Evolutionary conservation across 192 early-diverging fungal genomes (phyloP), one percentile per base, ranked within the genome.

Genomic region (Backusella mclennaniae): DNA sequence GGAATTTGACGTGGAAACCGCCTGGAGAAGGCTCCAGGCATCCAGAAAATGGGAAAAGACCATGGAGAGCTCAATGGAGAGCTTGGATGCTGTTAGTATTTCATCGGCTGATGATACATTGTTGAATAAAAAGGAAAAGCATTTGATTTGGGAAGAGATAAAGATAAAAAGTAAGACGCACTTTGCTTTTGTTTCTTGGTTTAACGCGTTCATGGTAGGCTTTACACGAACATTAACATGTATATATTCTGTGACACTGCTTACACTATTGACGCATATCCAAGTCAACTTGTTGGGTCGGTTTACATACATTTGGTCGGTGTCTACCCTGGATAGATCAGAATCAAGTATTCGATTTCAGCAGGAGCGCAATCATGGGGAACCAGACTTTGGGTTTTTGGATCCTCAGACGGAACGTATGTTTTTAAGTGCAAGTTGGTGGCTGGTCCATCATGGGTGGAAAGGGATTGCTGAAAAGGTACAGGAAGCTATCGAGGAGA

Each of bases 261-360:
- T 99, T 71, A 93, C 94, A 0, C 72, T 96, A 53, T 88, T 97
- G 12, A 96, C 94, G 2, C 92, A 93, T 56, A 80, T 95, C 3
- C 96, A 99, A 81, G 87, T 99, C 38, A 96, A 95, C 79, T 86
- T 99, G 9, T 81, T 99, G 66, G 98, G 97, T 1, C 90, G 96
- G 35, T 93, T 91, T 85, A 94, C 94, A 68, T 99, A 98, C 78
- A 84, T 93, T 19, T 93, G 92, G 73, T 92, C 94, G n/a, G 87
- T 94, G 1, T 80, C 88, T 26, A 81, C 85, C 6, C 80, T 89
- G n/a, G 80, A 83, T 49, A 84, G 80, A 14, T 83, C 77, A 59
- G 87, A 87, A 17, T 80, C 86, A 19, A 78, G 78, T 19, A 85
- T 87, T 41, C 71, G 75, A 46, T 33, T 85, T 31, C 73, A 83